These are phyloP conservation scores for Colletotrichum euphorbiae DNA, from an alignment of 2,329 filamentous ascomycete species.

Conservation along the genomic window DNA sequence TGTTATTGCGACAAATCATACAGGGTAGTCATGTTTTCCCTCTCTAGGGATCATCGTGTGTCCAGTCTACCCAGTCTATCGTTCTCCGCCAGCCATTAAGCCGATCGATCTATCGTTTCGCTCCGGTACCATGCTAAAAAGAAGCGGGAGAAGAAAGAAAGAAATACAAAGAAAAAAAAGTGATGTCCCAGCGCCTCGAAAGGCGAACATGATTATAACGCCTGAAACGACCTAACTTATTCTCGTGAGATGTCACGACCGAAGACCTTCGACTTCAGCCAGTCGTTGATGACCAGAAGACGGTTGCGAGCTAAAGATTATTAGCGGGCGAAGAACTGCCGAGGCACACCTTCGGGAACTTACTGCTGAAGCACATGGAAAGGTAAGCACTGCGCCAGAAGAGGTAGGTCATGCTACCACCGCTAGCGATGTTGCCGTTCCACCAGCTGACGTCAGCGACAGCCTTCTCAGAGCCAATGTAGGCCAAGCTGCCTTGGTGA, in stretches of 20 bases:
- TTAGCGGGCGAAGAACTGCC: slow-evolving; percentile 32
- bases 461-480: slow-evolving; percentile 98
- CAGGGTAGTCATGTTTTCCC: slow-evolving; percentile 31
- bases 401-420: slow-evolving; percentile 93
- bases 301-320: slow-evolving; percentile 81
- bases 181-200: slow-evolving; percentile 22
- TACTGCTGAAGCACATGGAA: slow-evolving; percentile 99
- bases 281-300: slow-evolving; percentile 91
- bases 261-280: slow-evolving; percentile 97
- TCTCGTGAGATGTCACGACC: slow-evolving; percentile 93
- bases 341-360: slow-evolving; percentile 56
- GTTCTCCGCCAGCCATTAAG: slow-evolving; percentile 38
- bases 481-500: slow-evolving; percentile 95
- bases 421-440: slow-evolving; percentile 94
- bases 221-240: slow-evolving; percentile 55
- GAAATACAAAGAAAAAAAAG: slow-evolving; percentile 1
- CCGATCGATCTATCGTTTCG: slow-evolving; percentile 40
- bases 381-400: slow-evolving; percentile 99
- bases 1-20: slow-evolving; percentile 38
- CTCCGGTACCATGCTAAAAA: slow-evolving; percentile 35
- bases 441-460: slow-evolving; percentile 98
- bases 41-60: slow-evolving; percentile 23
- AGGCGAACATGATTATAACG: slow-evolving; percentile 26
- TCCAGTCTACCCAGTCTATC: slow-evolving; percentile 38
- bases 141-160: slow-evolving; percentile 24